A percentile compares a stretch with the other conserved stretches of the same genome.
Conservation (phyloP, 257 asterid genomes). For the Eucommia ulmoides region DNA sequence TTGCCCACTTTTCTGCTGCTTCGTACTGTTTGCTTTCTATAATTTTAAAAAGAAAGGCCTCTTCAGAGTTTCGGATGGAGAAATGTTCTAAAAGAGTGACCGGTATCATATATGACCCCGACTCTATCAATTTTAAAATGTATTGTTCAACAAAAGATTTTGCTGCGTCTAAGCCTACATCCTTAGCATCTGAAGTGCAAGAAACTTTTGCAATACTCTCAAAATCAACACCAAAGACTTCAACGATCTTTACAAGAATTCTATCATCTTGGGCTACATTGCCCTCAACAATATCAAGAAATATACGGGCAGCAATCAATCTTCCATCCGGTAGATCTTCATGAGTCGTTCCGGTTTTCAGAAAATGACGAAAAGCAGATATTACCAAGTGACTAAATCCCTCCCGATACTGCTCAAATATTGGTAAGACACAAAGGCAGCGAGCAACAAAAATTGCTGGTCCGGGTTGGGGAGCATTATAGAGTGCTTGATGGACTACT, state of each 20-base stretch:
- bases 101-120: slow-evolving; percentile 45
- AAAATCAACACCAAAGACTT: slow-evolving; percentile 44
- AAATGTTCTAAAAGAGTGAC: slow-evolving; percentile 68
- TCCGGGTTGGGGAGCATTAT: slow-evolving; percentile 47
- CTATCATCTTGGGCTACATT: slow-evolving; percentile 40
- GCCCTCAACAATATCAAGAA: slow-evolving; percentile 37
- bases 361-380: slow-evolving; percentile 55
- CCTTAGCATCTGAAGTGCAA: slow-evolving; percentile 17
- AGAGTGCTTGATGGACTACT: slow-evolving; percentile 37
- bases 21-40: slow-evolving; percentile 40
- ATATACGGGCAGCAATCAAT: slow-evolving; percentile 42
- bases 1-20: slow-evolving; percentile 97
- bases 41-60: slow-evolving; percentile 54
- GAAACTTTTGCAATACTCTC: slow-evolving; percentile 41
- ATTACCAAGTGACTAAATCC: slow-evolving; percentile 80
- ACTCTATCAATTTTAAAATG: slow-evolving; percentile 36
- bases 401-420: slow-evolving; percentile 37
- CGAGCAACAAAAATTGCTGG: slow-evolving; percentile 66
- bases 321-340: slow-evolving; percentile 45
- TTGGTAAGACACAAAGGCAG: slow-evolving; percentile 58
- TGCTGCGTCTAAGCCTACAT: slow-evolving; percentile 27
- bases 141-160: slow-evolving; percentile 47
- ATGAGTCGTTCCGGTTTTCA: slow-evolving; percentile 25
- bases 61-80: slow-evolving; percentile 46
- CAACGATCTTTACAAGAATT: slow-evolving; percentile 48